phyloP scores from a whole-genome alignment of 257 asterid species.

The Solanum clarkiae region DNA sequence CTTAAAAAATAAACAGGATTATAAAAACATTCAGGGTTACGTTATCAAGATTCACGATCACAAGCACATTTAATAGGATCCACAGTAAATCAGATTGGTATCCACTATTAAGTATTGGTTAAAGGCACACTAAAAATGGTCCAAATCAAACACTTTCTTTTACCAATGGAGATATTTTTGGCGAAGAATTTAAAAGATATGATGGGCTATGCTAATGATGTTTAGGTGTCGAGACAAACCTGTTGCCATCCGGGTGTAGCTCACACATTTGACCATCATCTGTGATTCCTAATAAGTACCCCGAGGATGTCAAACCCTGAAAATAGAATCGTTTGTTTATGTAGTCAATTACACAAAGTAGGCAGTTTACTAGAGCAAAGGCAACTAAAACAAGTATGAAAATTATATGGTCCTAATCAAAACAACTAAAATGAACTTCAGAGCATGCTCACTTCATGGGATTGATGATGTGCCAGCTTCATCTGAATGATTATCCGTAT shows the following conservation, averaged over 20 bases:
- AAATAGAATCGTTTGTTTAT: not conserved
- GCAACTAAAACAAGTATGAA: not conserved
- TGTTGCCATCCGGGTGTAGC: constrained; percentile 98
- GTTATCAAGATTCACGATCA: not conserved
- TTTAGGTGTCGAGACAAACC: constrained; percentile 24
- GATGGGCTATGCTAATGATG: not conserved
- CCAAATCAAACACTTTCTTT: not conserved
- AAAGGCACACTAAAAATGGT: not conserved
- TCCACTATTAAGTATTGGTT: not conserved
- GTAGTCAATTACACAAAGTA: not conserved
- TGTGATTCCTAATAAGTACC: constrained; percentile 55
- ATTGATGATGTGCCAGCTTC: not conserved
- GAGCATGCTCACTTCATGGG: not conserved
- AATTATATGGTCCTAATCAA: not conserved
- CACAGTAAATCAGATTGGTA: not conserved
- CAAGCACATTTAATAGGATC: not conserved
- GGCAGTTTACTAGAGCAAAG: not conserved
- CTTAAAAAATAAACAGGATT: not conserved
- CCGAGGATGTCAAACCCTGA: constrained; percentile 75
- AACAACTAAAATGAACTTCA: not conserved
- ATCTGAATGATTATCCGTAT: not conserved
- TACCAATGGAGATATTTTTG: not conserved
- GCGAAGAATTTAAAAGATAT: not conserved
- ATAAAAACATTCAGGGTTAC: not conserved
- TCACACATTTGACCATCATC: constrained; percentile 76